Conservation (phyloP, 352 stramenopile genomes). For the Pythium brachiatum region DNA sequence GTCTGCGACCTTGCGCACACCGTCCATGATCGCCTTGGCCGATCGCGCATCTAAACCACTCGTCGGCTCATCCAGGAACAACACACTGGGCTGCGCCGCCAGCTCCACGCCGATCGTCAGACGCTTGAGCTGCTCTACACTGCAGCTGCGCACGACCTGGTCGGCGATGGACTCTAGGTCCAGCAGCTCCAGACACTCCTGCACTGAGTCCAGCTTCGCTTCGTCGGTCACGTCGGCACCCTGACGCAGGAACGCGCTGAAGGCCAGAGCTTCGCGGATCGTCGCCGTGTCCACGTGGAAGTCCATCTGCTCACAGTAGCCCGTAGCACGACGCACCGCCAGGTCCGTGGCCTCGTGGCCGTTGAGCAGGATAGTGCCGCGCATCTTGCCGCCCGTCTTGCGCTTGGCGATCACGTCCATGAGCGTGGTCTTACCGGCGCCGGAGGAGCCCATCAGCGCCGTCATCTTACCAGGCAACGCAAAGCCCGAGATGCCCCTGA, state of each 20-base stretch:
- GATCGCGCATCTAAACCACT: constrained; percentile 42
- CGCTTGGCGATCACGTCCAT: constrained; percentile 89
- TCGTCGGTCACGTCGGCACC: constrained; percentile 23
- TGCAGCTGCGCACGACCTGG: constrained; percentile 37
- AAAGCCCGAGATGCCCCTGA: constrained; percentile 35
- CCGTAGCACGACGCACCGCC: constrained; percentile 19
- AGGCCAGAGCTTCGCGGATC: constrained; percentile 90
- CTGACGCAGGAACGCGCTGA: constrained; percentile 88
- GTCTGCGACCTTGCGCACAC: constrained; percentile 68
- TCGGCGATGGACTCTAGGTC: constrained; percentile 34
- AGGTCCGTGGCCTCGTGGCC: constrained; percentile 23
- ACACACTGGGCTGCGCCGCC: constrained; percentile 68
- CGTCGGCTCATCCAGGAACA: constrained; percentile 82
- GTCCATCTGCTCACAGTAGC: constrained; percentile 71
- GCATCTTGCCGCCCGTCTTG: constrained; percentile 80
- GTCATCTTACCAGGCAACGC: constrained; percentile 35
- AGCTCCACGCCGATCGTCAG: constrained; percentile 64
- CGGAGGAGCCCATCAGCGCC: constrained; percentile 43
- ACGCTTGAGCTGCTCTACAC: constrained; percentile 48
- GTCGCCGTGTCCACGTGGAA: constrained; percentile 85
- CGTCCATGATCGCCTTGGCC: too few species aligned
- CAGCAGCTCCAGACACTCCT: constrained; percentile 40
- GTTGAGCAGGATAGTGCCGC: constrained; percentile 40
- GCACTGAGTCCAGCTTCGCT: constrained; percentile 37
- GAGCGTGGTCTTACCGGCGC: constrained; percentile 87